Evolutionary conservation across 2,329 filamentous ascomycete species (phyloP).

Genomic region (Penicillium sp.): DNA sequence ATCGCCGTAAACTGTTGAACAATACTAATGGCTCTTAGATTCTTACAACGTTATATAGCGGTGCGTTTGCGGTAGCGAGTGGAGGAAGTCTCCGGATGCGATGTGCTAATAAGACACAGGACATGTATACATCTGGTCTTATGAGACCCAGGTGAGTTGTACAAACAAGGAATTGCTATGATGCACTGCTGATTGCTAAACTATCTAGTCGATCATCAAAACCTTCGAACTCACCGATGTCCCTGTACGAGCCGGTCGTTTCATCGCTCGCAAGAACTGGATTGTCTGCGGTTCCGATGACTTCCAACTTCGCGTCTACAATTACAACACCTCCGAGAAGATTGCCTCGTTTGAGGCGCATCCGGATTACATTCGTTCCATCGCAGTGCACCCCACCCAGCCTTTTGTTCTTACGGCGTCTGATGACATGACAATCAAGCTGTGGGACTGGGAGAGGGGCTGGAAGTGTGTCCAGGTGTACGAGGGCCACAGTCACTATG

Average conservation of each 20-base stretch:
- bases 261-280: slow-evolving; percentile 98
- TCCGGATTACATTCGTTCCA: slow-evolving; percentile 95
- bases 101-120: slow-evolving; percentile 45
- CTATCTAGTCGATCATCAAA: slow-evolving; percentile 73
- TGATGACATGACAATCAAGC: slow-evolving; percentile 96
- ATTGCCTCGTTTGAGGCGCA: slow-evolving; percentile 95
- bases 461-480: slow-evolving; percentile 98
- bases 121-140: slow-evolving; percentile 98
- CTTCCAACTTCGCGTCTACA: slow-evolving; percentile 83
- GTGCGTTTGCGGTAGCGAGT: slow-evolving; percentile 52
- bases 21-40: slow-evolving; percentile 43
- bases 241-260: slow-evolving; percentile 89
- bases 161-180: too few species aligned
- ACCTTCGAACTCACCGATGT: slow-evolving; percentile 98
- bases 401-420: slow-evolving; percentile 92
- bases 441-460: slow-evolving; percentile 97
- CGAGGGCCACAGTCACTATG: slow-evolving; percentile 91
- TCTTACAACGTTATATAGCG: slow-evolving; percentile 90
- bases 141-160: slow-evolving; percentile 74
- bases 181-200: too few species aligned
- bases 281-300: slow-evolving; percentile 92
- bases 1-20: background rate
- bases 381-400: slow-evolving; percentile 88
- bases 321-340: slow-evolving; percentile 99
- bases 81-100: too few species aligned